phyloP scores from a whole-genome alignment of 306 rosid species.

The Rosa lucieae region DNA sequence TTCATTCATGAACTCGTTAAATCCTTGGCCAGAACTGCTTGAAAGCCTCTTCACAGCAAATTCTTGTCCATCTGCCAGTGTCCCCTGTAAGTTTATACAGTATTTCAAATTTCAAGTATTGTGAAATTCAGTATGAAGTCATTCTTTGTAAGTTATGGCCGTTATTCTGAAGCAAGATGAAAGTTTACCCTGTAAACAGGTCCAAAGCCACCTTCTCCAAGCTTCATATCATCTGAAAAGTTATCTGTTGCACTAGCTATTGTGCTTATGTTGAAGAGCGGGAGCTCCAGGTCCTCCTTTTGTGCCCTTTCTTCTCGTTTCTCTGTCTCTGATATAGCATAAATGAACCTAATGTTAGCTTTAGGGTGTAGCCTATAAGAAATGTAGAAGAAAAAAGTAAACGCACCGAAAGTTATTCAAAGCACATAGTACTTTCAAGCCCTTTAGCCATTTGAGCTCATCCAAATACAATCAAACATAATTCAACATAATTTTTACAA shows the following conservation, averaged over 20 bases:
- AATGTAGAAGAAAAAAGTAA: background rate
- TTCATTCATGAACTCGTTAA: slow-evolving; percentile 60
- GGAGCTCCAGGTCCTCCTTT: slow-evolving; percentile 47
- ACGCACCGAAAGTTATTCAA: background rate
- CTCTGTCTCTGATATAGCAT: background rate
- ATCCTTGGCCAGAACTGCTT: slow-evolving; percentile 53
- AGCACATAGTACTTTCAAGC: background rate
- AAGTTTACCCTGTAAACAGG: slow-evolving; percentile 47
- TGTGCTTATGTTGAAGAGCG: slow-evolving; percentile 34
- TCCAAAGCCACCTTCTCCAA: slow-evolving; percentile 70
- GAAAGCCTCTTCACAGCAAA: slow-evolving; percentile 68
- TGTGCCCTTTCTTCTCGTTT: background rate
- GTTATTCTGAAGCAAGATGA: background rate
- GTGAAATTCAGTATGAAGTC: background rate
- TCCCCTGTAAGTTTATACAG: slow-evolving; percentile 45
- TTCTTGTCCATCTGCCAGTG: slow-evolving; percentile 42
- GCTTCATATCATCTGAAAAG: slow-evolving; percentile 42
- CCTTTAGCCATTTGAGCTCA: background rate
- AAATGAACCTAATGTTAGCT: background rate
- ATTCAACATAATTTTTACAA: background rate
- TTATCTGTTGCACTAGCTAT: slow-evolving; percentile 43
- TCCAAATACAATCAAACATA: background rate
- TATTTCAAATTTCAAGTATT: background rate
- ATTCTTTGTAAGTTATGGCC: background rate
- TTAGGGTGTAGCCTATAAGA: background rate